A percentile compares a stretch with the other conserved stretches of the same genome.
Evolutionary conservation across 1,284 basidiomycete species (phyloP).

Genomic region (Ceratobasidium sp.): DNA sequence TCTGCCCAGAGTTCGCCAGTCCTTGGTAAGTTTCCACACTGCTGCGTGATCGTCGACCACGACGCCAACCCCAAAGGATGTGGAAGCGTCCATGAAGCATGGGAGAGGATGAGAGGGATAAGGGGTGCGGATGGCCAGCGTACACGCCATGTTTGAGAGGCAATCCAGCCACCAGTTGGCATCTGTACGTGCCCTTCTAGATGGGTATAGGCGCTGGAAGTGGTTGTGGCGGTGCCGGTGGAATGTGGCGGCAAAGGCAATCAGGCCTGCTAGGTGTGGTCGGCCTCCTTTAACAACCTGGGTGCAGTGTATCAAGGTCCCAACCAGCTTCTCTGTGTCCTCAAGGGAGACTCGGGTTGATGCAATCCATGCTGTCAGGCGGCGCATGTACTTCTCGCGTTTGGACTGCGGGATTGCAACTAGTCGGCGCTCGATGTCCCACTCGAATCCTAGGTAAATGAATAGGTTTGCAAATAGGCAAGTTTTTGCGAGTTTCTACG

Average conservation of each 20-base stretch:
- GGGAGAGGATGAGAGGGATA: not conserved
- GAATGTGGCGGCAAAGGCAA: slow-evolving; percentile 6
- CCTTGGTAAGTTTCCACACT: slow-evolving; percentile 50
- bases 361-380: not conserved
- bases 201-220: not conserved
- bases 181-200: not conserved
- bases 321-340: not conserved
- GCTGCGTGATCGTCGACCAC: slow-evolving; percentile 51
- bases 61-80: slow-evolving; percentile 56
- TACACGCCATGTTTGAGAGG: not conserved
- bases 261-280: slow-evolving; percentile 1
- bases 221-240: not conserved
- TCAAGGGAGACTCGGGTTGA: not conserved
- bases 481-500: slow-evolving; percentile 54
- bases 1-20: slow-evolving; percentile 49
- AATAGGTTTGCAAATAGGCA: slow-evolving; percentile 48
- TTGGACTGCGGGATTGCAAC: not conserved
- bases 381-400: not conserved
- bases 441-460: slow-evolving; percentile 57
- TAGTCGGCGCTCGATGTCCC: slow-evolving; percentile 48
- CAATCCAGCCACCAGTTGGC: slow-evolving; percentile 3
- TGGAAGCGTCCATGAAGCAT: slow-evolving; percentile 54
- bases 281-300: slow-evolving; percentile 19
- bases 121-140: not conserved
- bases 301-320: slow-evolving; percentile 29